Evolutionary conservation across 1,284 basidiomycete species (phyloP).

Genomic region (Tylopilus orsonianus): DNA sequence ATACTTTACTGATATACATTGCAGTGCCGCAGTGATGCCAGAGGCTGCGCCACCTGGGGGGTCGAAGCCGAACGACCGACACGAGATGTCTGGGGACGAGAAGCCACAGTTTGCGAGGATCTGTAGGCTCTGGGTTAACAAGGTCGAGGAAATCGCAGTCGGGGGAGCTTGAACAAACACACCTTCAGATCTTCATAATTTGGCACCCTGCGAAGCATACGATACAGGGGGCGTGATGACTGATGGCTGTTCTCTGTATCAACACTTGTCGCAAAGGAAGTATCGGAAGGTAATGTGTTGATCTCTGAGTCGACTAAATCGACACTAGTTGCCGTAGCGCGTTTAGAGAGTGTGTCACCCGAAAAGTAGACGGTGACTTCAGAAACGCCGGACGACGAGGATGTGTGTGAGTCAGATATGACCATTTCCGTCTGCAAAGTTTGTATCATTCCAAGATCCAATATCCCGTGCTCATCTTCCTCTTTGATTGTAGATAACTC

Average conservation of each 20-base stretch:
- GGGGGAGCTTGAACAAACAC: neutral
- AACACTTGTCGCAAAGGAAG: constrained; percentile 27
- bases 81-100: neutral
- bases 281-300: constrained; percentile 1
- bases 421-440: neutral
- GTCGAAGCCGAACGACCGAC: constrained; percentile 2
- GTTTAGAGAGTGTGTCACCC: constrained; percentile 4
- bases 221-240: neutral
- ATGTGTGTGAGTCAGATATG: neutral
- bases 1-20: neutral
- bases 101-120: neutral
- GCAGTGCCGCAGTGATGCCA: neutral
- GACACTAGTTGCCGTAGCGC: neutral
- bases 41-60: neutral
- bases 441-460: neutral
- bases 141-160: neutral
- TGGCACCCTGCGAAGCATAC: constrained; percentile 23
- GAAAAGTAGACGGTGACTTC: constrained; percentile 13
- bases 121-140: neutral
- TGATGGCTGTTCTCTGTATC: constrained; percentile 7
- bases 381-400: constrained; percentile 2
- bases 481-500: constrained; percentile 10
- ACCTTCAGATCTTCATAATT: constrained; percentile 22
- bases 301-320: neutral
- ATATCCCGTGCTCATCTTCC: neutral